Evolutionary conservation across 306 rosid species (phyloP), one percentile per base, ranked within the genome.

Genomic region (Datisca glomerata): DNA sequence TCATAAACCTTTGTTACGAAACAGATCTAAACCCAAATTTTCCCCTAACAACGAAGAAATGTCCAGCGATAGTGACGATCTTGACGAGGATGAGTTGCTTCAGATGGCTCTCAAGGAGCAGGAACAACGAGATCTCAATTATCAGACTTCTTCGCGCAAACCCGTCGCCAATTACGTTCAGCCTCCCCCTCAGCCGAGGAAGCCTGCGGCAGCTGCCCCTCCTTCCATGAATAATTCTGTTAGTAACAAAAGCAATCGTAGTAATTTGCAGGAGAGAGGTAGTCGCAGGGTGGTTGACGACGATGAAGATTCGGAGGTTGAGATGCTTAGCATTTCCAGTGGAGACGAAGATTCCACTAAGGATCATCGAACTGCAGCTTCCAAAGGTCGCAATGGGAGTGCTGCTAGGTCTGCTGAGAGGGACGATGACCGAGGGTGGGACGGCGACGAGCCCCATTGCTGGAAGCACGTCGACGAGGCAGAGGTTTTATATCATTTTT

Each of bases 321-420:
- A 89, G 67, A 75, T 89, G 98, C 91, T 89, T 51, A 89, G 98
- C 65, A 89, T 89, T 40, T 89, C 98, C 10, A 89, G 98, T 43
- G 98, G 98, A 12, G 98, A 89, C 3, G 98, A 84, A 49, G 98
- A 89, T 37, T 53, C 65, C 43, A 46, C 66, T 13, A 56, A 38
- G 24, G 72, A 60, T 58, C 68, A 44, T 48, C 56, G 58, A 33
- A 16, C 43, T 35, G 18, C 45, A 17, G 53, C 67, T 13, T 61
- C 84, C 2, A 57, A 31, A 45, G 51, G 50, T 39, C 76, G 72
- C 0, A 66, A 57, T 13, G 53, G 59, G 15, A 57, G 49, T 49
- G 56, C 59, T 38, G 49, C 45, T 9, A 47, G 79, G 40, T 58
- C 51, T 18, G 6, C 57, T 12, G 50, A 54, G 0, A 41, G 33